Base-by-base conservation (phyloP, 345 rosid genomes). In the Gossypium rotundifolium region DNA sequence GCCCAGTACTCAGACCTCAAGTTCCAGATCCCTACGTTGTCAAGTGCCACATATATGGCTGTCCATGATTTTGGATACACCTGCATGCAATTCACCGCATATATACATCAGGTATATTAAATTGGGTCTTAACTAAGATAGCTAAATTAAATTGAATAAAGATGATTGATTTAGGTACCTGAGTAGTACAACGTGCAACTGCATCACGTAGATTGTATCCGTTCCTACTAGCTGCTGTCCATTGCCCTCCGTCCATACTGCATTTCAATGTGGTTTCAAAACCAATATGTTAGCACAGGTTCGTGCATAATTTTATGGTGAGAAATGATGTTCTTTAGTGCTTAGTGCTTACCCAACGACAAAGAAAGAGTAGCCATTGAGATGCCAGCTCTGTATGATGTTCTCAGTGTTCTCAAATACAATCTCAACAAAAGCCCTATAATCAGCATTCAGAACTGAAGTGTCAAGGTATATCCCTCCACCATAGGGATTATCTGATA, bases 21-120 rank as follows among this genome's bases (percentile, higher is more conserved):
- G 88, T 95, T 86, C 99, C 99, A 95, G 98, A 93, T 91, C 2
- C 99, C 99, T 23, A 88, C 99, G 33, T 95, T 95, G 83, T 95
- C 99, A 0, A 95, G 85, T 60, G 99, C 87, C 29, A 95, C 83
- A 68, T 91, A 88, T 53, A 95, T 90, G 0, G 99, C 97, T 1
- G 93, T 87, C 99, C 99, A 95, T 70, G 98, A 85, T 0, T 76
- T 83, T 3, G 98, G 99, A 78, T 93, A 95, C 1, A 93, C 99
- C 99, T 95, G 90, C 77, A 73, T 20, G 13, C 33, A 20, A 33
- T 1, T 46, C 13, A 53, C 12, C 73, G 61, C 14, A 13, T 44
- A 29, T 53, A 55, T 55, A 55, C 27, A 57, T 22, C 29, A 10
- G 9, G 11, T 3, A 22, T 11, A 22, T 22, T 22, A 57, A 42